A percentile compares a stretch with the other conserved stretches of the same genome.
Conservation (phyloP, 257 asterid genomes). For the Solanum neorickii region DNA sequence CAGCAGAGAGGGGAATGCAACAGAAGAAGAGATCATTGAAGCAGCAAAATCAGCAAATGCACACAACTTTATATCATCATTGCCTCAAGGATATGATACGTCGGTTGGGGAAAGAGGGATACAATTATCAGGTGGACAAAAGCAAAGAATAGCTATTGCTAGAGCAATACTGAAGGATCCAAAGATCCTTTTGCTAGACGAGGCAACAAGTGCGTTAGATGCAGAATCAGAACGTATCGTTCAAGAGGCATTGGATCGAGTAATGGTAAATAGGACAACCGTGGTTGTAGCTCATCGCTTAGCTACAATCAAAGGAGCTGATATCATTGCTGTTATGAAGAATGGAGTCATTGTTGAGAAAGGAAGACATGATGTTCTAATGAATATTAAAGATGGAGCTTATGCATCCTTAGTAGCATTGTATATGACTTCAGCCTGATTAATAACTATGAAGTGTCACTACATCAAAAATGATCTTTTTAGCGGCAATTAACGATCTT, state of each 20-base stretch:
- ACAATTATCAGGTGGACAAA: neutral
- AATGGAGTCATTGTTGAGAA: neutral
- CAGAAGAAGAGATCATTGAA: neutral
- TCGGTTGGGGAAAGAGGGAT: neutral
- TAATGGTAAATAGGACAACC: neutral
- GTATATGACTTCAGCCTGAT: neutral
- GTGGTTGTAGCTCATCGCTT: neutral
- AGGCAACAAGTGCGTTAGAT: neutral
- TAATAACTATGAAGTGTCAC: no score
- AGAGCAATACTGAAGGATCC: neutral
- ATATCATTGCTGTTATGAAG: neutral
- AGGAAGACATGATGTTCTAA: neutral
- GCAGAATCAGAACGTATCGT: neutral
- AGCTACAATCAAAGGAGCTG: neutral
- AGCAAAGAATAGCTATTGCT: neutral
- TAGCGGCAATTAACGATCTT: no score
- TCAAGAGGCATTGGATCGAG: neutral
- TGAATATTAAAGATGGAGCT: neutral
- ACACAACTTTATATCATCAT: neutral
- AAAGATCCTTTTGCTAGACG: neutral
- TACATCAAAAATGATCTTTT: no score
- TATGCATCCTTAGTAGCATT: neutral
- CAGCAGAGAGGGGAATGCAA: neutral
- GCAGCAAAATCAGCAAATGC: neutral
- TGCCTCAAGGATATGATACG: neutral